Conservation (phyloP, 306 rosid genomes). For the Vigna trinervia region DNA sequence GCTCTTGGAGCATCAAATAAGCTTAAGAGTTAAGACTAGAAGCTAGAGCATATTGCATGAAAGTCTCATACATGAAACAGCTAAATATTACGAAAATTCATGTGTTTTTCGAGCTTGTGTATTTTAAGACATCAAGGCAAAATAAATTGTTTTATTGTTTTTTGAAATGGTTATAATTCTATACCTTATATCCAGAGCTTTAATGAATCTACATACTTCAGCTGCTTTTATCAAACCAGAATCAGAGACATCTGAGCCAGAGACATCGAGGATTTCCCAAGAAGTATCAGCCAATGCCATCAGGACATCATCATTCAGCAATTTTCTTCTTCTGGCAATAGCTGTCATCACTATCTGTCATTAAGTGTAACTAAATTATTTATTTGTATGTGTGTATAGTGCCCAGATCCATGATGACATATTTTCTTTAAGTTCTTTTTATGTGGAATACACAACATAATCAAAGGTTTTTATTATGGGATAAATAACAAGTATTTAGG, state of each 20-base stretch:
- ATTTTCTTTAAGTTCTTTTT: background rate
- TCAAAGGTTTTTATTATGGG: slow-evolving; percentile 1
- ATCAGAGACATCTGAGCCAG: slow-evolving; percentile 90
- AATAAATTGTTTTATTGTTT: background rate
- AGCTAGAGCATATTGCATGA: slow-evolving; percentile 15
- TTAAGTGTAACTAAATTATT: slow-evolving; percentile 31
- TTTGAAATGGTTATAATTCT: background rate
- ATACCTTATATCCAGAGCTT: slow-evolving; percentile 88
- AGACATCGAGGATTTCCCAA: slow-evolving; percentile 86
- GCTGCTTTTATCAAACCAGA: slow-evolving; percentile 69
- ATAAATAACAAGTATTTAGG: slow-evolving; percentile 1
- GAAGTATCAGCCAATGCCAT: slow-evolving; percentile 75
- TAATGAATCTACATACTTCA: slow-evolving; percentile 65
- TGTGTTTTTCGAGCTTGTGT: background rate
- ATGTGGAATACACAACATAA: background rate
- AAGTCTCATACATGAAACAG: background rate
- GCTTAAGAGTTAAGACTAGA: slow-evolving; percentile 7
- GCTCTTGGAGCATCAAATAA: slow-evolving; percentile 29
- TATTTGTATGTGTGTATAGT: slow-evolving; percentile 5
- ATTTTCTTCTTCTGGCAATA: slow-evolving; percentile 79
- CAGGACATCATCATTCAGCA: slow-evolving; percentile 73
- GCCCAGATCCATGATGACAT: background rate
- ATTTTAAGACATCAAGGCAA: slow-evolving; percentile 6
- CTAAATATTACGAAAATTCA: background rate
- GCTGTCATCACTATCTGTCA: slow-evolving; percentile 74